phyloP scores from a whole-genome alignment of 768 basidiomycete species.

The Lactarius sp. region DNA sequence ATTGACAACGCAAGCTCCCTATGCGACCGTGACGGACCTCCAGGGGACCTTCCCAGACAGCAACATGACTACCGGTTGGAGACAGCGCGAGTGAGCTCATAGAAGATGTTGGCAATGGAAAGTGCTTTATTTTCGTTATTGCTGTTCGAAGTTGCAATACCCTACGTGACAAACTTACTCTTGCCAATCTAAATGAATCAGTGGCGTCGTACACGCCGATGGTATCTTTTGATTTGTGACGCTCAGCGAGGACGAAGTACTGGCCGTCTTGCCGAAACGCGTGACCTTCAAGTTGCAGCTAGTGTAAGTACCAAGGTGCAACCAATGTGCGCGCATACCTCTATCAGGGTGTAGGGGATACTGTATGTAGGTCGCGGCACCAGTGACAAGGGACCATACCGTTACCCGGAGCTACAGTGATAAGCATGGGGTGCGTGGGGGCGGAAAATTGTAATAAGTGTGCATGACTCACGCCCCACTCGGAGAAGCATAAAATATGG shows the following conservation, averaged over 20 bases:
- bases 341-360: conserved; percentile 76
- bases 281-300: conserved; percentile 55
- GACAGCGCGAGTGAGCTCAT: conserved; percentile 70
- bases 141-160: not conserved
- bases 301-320: conserved; percentile 1
- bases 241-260: conserved; percentile 82
- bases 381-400: conserved; percentile 77
- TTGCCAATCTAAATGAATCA: conserved; percentile 64
- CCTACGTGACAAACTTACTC: conserved; percentile 43
- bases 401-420: conserved; percentile 68
- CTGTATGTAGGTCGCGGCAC: conserved; percentile 77
- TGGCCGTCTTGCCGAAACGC: conserved; percentile 75
- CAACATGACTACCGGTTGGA: conserved; percentile 68
- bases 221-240: conserved; percentile 86
- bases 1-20: not conserved
- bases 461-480: conserved; percentile 75
- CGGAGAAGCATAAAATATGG: conserved; percentile 82
- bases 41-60: conserved; percentile 80
- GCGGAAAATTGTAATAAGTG: not conserved
- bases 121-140: conserved; percentile 53
- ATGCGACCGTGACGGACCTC: conserved; percentile 46
- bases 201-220: conserved; percentile 77
- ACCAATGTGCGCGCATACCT: conserved; percentile 41
- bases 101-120: conserved; percentile 69
- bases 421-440: not conserved